phyloP scores from a whole-genome alignment of 2,329 filamentous ascomycete species.

The Cladosporium colombiae region DNA sequence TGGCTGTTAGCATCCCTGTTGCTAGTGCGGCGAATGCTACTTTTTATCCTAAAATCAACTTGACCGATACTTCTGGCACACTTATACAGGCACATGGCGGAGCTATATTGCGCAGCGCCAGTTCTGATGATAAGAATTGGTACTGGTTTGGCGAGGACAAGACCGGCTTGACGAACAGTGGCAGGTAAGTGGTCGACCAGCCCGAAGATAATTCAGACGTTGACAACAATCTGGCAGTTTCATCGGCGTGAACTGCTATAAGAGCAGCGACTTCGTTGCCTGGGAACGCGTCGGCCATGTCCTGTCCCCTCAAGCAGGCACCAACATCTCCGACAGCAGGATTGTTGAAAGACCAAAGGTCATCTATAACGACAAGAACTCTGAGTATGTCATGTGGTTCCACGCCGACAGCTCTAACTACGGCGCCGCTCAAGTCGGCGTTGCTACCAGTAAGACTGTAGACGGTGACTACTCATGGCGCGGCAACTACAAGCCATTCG shows the following conservation, averaged over 20 bases:
- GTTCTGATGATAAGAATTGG: constrained; percentile 52
- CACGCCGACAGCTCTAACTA: constrained; percentile 66
- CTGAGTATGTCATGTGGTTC: constrained; percentile 68
- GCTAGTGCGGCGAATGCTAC: constrained; percentile 23
- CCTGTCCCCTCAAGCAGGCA: constrained; percentile 47
- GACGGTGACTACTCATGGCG: constrained; percentile 62
- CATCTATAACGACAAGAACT: constrained; percentile 64
- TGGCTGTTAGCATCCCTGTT: background rate
- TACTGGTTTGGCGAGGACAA: constrained; percentile 74
- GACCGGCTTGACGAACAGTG: constrained; percentile 53
- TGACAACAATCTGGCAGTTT: constrained; percentile 41
- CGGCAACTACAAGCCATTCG: constrained; percentile 50
- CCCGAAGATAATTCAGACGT: background rate
- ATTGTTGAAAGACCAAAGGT: constrained; percentile 70
- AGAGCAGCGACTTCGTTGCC: constrained; percentile 61
- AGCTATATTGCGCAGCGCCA: constrained; percentile 58
- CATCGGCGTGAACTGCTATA: constrained; percentile 68
- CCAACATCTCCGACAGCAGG: constrained; percentile 44
- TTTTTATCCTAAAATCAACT: constrained; percentile 32
- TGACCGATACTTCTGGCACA: constrained; percentile 43
- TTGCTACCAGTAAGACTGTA: constrained; percentile 60
- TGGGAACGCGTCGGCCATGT: constrained; percentile 65
- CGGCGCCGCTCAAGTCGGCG: constrained; percentile 63
- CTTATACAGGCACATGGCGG: constrained; percentile 68
- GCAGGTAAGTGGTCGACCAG: constrained; percentile 3